Evolutionary conservation across 306 rosid genomes (phyloP).

Genomic region (Lathyrus oleraceus): DNA sequence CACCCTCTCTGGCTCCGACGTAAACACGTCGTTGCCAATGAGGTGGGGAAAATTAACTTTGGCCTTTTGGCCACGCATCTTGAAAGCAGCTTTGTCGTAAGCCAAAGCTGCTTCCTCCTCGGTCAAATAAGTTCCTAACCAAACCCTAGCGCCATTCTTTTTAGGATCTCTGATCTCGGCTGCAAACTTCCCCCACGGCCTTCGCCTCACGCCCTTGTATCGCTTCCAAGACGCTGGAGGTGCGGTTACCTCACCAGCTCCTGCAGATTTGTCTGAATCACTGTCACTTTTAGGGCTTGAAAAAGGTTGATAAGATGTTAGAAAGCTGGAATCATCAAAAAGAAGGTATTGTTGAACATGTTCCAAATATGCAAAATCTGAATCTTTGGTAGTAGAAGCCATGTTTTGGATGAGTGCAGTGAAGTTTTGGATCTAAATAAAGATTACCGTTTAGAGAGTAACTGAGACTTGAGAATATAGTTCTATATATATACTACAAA

Average conservation of each 20-base stretch:
- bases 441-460: not conserved
- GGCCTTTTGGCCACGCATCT: no score
- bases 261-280: not conserved
- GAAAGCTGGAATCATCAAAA: not conserved
- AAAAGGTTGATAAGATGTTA: not conserved
- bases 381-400: conserved; percentile 24
- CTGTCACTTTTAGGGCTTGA: not conserved
- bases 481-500: not conserved
- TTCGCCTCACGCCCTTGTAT: conserved; percentile 56
- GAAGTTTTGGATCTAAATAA: not conserved
- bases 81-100: no score
- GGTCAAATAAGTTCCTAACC: no score
- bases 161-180: conserved; percentile 32
- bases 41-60: no score
- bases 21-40: no score
- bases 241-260: not conserved
- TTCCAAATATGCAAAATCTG: conserved; percentile 3
- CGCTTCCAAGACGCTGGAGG: conserved; percentile 32
- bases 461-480: not conserved
- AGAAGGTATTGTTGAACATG: conserved; percentile 29
- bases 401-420: not conserved
- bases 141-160: no score
- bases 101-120: no score
- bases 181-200: conserved; percentile 68
- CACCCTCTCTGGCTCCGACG: no score